Evolutionary conservation across 2,329 filamentous ascomycete genomes (phyloP).

Genomic region (Phyllosticta citribraziliensis): DNA sequence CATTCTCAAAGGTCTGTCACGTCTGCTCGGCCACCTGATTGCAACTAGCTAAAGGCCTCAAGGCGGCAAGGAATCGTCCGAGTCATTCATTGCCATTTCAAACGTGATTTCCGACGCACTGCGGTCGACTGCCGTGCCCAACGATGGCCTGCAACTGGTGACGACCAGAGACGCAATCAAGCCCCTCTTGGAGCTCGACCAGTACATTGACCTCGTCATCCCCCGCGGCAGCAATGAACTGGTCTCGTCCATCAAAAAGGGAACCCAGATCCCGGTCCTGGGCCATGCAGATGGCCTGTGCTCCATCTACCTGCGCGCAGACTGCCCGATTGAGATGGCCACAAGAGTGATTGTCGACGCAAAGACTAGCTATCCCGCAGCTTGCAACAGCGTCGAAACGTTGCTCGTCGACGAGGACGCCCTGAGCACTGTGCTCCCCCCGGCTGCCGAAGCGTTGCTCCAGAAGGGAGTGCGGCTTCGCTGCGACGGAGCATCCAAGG

Average conservation of each 20-base stretch:
- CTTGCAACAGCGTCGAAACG: constrained; percentile 91
- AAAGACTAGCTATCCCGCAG: constrained; percentile 89
- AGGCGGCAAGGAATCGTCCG: constrained; percentile 88
- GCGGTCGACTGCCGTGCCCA: constrained; percentile 62
- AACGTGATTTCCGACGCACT: constrained; percentile 73
- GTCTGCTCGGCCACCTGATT: background rate
- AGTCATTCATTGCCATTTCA: constrained; percentile 90
- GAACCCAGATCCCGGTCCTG: constrained; percentile 88
- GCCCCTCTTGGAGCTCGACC: constrained; percentile 74
- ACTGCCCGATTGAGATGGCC: constrained; percentile 64
- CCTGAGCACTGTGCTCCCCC: constrained; percentile 57
- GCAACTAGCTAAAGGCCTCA: background rate
- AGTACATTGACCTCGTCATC: constrained; percentile 88
- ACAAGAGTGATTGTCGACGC: constrained; percentile 74
- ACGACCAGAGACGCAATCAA: constrained; percentile 86
- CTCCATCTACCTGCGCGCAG: constrained; percentile 70
- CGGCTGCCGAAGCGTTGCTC: constrained; percentile 63
- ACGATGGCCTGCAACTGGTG: constrained; percentile 83
- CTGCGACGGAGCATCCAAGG: constrained; percentile 63
- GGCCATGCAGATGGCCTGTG: constrained; percentile 95
- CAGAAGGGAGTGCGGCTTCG: constrained; percentile 70
- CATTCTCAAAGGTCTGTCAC: constrained; percentile 67
- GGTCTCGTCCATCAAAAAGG: constrained; percentile 78
- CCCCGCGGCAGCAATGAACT: constrained; percentile 85
- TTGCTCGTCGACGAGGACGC: constrained; percentile 71